phyloP scores from a whole-genome alignment of 2,329 filamentous ascomycete species.

The Fusarium sp. region DNA sequence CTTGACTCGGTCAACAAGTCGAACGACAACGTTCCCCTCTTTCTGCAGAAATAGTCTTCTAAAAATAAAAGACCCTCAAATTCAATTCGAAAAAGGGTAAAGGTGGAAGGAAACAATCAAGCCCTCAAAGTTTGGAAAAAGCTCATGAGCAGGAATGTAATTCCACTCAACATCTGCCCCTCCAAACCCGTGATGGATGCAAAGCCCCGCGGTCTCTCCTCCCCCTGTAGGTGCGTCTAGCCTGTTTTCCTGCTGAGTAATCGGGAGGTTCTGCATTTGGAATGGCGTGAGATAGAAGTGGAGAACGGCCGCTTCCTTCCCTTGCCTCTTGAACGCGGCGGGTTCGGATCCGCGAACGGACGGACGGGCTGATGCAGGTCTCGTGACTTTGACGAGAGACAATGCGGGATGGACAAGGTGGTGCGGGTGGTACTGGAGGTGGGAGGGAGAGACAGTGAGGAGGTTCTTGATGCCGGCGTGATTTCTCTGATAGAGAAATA shows the following conservation, averaged over 20 bases:
- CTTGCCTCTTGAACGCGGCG: not conserved
- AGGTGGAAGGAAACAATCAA: not conserved
- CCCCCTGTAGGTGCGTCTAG: constrained; percentile 2
- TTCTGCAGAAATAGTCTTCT: not conserved
- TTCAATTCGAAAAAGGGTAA: not conserved
- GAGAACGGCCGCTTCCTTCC: not conserved
- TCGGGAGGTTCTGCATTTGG: not conserved
- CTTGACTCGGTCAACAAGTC: not conserved
- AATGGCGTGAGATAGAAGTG: not conserved
- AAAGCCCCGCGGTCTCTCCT: constrained; percentile 9
- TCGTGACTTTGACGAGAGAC: constrained; percentile 4
- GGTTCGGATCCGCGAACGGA: constrained; percentile 2
- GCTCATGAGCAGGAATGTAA: not conserved
- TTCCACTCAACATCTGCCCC: constrained; percentile 8
- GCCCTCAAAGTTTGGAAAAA: not conserved
- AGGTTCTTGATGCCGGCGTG: not conserved
- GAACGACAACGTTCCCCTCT: not conserved
- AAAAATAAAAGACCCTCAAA: not conserved
- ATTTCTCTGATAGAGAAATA: not conserved
- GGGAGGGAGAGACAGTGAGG: not conserved
- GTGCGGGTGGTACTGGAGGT: not conserved
- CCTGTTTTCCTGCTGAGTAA: constrained; percentile 9
- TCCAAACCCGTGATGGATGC: constrained; percentile 22
- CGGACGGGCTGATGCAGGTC: constrained; percentile 4
- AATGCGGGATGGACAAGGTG: not conserved